Percentiles rank a stretch among this genome's conserved stretches.
Evolutionary conservation across 1,139 yeast species (phyloP).

Genomic region (Kluyveromyces marxianus): DNA sequence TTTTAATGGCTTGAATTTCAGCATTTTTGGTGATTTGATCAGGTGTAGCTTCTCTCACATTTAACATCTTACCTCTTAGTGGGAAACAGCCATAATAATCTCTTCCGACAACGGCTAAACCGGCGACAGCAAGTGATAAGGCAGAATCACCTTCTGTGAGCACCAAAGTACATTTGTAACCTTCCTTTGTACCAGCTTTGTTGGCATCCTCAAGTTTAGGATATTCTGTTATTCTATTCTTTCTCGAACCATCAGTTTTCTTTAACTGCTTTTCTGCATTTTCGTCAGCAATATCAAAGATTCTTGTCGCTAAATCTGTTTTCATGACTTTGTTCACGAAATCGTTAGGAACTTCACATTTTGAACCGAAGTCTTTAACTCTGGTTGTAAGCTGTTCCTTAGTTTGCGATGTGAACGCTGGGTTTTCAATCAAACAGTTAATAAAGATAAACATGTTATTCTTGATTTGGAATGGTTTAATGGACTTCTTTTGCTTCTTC

Average conservation of each 20-base stretch:
- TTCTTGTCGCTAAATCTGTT: conserved; percentile 77
- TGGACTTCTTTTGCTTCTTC: conserved; percentile 67
- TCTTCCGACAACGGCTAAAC: conserved; percentile 91
- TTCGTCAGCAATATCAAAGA: conserved; percentile 73
- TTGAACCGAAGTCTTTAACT: conserved; percentile 82
- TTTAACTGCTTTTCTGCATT: conserved; percentile 85
- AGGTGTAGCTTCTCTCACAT: conserved; percentile 92
- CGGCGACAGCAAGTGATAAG: conserved; percentile 84
- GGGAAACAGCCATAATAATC: conserved; percentile 96
- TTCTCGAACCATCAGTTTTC: conserved; percentile 84
- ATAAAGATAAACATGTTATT: conserved; percentile 86
- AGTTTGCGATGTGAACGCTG: conserved; percentile 96
- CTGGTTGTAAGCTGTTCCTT: conserved; percentile 93
- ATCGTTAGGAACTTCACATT: conserved; percentile 59
- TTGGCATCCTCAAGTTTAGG: conserved; percentile 94
- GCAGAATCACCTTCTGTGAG: conserved; percentile 99
- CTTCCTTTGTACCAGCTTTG: conserved; percentile 91
- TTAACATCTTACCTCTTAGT: conserved; percentile 84
- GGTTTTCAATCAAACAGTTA: conserved; percentile 90
- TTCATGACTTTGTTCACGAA: conserved; percentile 67
- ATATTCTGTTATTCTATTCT: conserved; percentile 80
- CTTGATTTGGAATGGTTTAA: conserved; percentile 82
- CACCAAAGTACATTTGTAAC: conserved; percentile 85
- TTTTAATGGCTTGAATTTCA: conserved; percentile 91
- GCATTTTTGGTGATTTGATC: conserved; percentile 90